Percentiles rank a stretch among this genome's conserved stretches.
phyloP scores from a whole-genome alignment of 495 filamentous ascomycete species.

The Hypoxylon cercidicola region DNA sequence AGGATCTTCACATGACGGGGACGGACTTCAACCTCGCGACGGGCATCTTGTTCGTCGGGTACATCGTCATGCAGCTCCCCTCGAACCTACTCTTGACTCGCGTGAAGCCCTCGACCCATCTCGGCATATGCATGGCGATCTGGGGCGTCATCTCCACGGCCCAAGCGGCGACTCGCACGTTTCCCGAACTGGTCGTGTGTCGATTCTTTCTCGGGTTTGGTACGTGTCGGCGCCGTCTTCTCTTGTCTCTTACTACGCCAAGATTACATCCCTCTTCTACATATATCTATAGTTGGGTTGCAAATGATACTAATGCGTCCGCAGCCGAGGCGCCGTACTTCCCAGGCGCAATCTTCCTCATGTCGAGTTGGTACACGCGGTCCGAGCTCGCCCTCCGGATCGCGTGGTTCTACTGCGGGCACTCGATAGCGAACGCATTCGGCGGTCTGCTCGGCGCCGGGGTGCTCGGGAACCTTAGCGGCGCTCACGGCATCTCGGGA shows the following conservation, averaged over 20 bases:
- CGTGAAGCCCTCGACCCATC: constrained; percentile 47
- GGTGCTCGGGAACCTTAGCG: constrained; percentile 53
- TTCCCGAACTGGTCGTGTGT: constrained; percentile 64
- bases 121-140: constrained; percentile 65
- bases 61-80: constrained; percentile 66
- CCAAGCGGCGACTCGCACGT: constrained; percentile 65
- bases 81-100: constrained; percentile 65
- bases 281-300: neutral
- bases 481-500: constrained; percentile 51
- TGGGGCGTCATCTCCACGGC: constrained; percentile 71
- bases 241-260: neutral
- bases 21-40: constrained; percentile 66
- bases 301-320: constrained; percentile 5
- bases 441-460: constrained; percentile 68
- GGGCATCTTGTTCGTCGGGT: constrained; percentile 67
- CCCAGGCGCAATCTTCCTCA: constrained; percentile 58
- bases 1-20: constrained; percentile 56
- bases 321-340: constrained; percentile 64
- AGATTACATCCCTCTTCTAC: neutral
- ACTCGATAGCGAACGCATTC: constrained; percentile 66
- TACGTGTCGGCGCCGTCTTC: constrained; percentile 6
- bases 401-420: constrained; percentile 69
- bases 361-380: constrained; percentile 64
- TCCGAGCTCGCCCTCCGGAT: constrained; percentile 59
- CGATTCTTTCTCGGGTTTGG: constrained; percentile 72